These are phyloP conservation scores for Aspergillus saccharolyticus DNA, from an alignment of 495 filamentous ascomycete genomes.

Conservation along the genomic window DNA sequence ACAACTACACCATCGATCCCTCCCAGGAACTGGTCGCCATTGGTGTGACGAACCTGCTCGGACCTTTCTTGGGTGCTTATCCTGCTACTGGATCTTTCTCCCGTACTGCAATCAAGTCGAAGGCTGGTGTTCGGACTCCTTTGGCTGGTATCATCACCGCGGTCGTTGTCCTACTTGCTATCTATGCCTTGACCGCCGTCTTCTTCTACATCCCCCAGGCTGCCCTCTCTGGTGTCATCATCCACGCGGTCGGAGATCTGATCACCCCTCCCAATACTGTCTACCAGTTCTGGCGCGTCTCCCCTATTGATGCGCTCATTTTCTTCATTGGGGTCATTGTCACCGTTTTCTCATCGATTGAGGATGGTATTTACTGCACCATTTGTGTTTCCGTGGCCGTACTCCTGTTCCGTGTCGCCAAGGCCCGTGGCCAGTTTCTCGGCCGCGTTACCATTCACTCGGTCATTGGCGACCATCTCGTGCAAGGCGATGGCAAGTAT, in stretches of 20 bases:
- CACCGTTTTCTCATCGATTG: slow-evolving; percentile 82
- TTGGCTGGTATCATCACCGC: slow-evolving; percentile 91
- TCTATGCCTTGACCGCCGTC: slow-evolving; percentile 84
- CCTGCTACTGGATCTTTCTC: slow-evolving; percentile 97
- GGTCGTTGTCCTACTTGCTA: slow-evolving; percentile 82
- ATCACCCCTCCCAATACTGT: slow-evolving; percentile 91
- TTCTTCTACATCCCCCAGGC: slow-evolving; percentile 95
- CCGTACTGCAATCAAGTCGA: slow-evolving; percentile 95
- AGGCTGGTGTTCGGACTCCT: slow-evolving; percentile 91
- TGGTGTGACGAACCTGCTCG: slow-evolving; percentile 84
- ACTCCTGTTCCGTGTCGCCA: slow-evolving; percentile 80
- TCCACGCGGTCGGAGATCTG: slow-evolving; percentile 92
- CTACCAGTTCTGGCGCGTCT: slow-evolving; percentile 94
- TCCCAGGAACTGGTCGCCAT: slow-evolving; percentile 97
- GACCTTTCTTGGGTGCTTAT: slow-evolving; percentile 90
- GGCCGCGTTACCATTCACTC: slow-evolving; percentile 88
- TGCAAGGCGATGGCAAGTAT: slow-evolving; percentile 57
- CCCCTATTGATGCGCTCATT: slow-evolving; percentile 82
- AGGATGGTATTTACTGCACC: slow-evolving; percentile 88
- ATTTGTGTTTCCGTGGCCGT: slow-evolving; percentile 69
- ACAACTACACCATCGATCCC: slow-evolving; percentile 97
- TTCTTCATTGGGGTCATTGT: slow-evolving; percentile 94
- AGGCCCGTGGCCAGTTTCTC: slow-evolving; percentile 81
- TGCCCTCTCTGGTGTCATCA: slow-evolving; percentile 87
- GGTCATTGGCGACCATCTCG: slow-evolving; percentile 73